Evolutionary conservation across 2,329 filamentous ascomycete genomes (phyloP).

Genomic region (Chalara sp.): DNA sequence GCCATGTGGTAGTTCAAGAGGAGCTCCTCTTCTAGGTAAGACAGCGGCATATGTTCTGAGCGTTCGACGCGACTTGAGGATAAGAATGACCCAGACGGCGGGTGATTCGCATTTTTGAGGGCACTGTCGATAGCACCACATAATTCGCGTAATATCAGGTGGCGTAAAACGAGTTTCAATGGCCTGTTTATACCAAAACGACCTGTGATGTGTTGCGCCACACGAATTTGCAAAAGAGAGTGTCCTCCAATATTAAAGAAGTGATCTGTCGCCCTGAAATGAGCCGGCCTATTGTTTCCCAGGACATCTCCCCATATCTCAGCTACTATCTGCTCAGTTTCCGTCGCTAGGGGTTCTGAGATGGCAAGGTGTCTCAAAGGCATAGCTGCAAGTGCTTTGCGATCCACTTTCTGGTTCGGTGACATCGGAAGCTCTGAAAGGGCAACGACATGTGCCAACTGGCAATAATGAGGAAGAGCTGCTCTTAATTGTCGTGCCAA

Average conservation of each 20-base stretch:
- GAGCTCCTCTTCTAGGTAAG: too few species aligned
- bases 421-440: constrained; percentile 26
- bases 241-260: constrained; percentile 24
- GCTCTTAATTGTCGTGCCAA: constrained; percentile 4
- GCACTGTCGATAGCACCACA: neutral
- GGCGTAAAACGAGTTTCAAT: constrained; percentile 14
- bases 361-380: neutral
- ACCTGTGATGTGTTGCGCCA: constrained; percentile 10
- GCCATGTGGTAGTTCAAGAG: too few species aligned
- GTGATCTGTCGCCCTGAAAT: constrained; percentile 12
- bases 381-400: constrained; percentile 20
- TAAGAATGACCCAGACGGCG: neutral
- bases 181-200: constrained; percentile 9
- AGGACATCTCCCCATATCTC: constrained; percentile 11
- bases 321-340: constrained; percentile 3
- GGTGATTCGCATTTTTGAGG: neutral
- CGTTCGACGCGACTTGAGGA: too few species aligned
- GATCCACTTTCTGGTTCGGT: constrained; percentile 27
- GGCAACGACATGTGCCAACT: constrained; percentile 21
- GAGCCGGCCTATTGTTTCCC: neutral
- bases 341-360: neutral
- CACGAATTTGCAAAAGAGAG: constrained; percentile 21
- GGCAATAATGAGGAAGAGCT: constrained; percentile 19
- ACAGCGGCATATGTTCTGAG: too few species aligned
- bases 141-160: constrained; percentile 1